Evolutionary conservation across 495 filamentous ascomycete genomes (phyloP), one percentile per base, ranked within the genome.

Genomic region (Podospora fimiseda): DNA sequence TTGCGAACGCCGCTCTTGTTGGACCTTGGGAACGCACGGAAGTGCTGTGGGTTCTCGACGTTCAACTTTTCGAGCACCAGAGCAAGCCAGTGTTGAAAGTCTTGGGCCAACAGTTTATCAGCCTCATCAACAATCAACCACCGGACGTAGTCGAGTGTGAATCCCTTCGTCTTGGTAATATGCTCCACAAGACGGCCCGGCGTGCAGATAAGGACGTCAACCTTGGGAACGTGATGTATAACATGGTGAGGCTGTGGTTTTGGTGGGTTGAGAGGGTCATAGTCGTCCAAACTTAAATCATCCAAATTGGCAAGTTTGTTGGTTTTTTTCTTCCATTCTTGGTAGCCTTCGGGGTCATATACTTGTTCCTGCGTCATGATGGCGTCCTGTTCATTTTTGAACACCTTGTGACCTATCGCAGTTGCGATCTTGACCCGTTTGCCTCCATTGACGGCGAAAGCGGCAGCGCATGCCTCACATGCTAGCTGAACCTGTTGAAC

Each of bases 111-210:
- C 6, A 97, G 72, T 56, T 91, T 83, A 68, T 97, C 93, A 0
- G 91, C 93, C 70, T 98, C 93, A 61, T 98, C 93, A 24, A 97
- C 87, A 16, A 95, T 81, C 16, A 92, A 75, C 90, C 89, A 97
- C 56, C 84, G 79, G 5, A 93, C 75, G 67, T 85, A 78, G 30
- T 84, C 75, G 44, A 90, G 73, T 2, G 75, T 81, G 61, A 95
- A 95, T 2, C 92, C 88, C 9, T 80, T 80, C 2, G 93, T 96
- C 55, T 83, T 80, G 50, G 83, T 82, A 50, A 96, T 75, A 70
- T 98, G 89, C 61, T 97, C 91, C 20, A 98, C 89, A 8, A 98
- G 76, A 41, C 93, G 80, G 52, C 94, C 93, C 0, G 93, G 93
- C 0, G 93, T 98, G 63, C 86, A 91, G 33, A 98, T 88, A 11